Evolutionary conservation across 2,329 filamentous ascomycete species (phyloP).

Genomic region (Apiospora saccharicola): DNA sequence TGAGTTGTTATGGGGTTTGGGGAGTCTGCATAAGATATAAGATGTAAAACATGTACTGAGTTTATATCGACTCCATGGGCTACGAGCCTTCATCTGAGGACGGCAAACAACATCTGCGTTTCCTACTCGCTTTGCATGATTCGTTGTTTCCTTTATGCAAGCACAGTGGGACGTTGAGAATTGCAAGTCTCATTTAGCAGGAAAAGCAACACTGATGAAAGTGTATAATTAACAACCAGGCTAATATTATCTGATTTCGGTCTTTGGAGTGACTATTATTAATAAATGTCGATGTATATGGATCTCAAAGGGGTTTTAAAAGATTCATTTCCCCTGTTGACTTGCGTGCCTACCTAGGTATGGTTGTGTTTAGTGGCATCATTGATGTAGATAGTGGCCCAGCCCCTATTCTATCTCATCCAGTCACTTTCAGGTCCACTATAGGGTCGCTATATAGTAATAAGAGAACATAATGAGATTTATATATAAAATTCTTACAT

Average conservation of each 20-base stretch:
- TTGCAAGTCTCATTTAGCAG: neutral
- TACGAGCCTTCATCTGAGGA: neutral
- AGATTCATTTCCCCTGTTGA: neutral
- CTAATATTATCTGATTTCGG: neutral
- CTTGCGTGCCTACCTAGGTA: neutral
- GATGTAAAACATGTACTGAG: neutral
- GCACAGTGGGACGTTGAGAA: neutral
- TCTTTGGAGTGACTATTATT: neutral
- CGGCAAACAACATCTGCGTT: neutral
- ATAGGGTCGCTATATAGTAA: neutral
- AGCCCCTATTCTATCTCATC: neutral
- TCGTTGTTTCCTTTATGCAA: neutral
- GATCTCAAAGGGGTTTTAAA: neutral
- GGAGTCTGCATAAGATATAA: neutral
- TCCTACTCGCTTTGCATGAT: neutral
- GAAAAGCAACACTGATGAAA: neutral
- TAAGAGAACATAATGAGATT: neutral
- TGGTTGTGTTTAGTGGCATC: neutral
- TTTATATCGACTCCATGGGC: neutral
- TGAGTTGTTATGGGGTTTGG: neutral
- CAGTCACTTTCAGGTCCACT: neutral
- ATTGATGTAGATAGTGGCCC: neutral
- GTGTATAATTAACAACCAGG: neutral
- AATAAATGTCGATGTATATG: neutral
- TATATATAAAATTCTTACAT: neutral